These are phyloP conservation scores for Cucurbita argyrosperma DNA, from an alignment of 306 rosid genomes.

Conservation along the genomic window DNA sequence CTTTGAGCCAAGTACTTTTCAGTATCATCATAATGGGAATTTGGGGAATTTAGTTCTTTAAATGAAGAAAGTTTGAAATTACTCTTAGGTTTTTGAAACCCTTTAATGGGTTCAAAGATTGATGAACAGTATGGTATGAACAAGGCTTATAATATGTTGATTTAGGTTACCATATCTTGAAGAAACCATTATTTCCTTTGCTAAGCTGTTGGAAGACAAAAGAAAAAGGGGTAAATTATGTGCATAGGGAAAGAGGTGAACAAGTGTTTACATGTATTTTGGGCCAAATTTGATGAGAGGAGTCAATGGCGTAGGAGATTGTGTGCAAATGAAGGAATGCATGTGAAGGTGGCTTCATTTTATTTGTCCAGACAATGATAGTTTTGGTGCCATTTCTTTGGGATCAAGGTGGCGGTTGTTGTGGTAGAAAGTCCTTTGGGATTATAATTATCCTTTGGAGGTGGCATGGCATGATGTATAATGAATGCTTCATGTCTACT, in stretches of 20 bases:
- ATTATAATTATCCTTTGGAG: not conserved
- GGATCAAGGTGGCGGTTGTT: not conserved
- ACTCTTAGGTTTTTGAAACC: not conserved
- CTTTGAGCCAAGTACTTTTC: not conserved
- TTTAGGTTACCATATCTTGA: not conserved
- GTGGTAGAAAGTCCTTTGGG: not conserved
- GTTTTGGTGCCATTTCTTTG: not conserved
- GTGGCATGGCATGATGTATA: not conserved
- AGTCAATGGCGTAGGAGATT: not conserved
- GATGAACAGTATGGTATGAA: too few species aligned
- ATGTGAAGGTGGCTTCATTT: not conserved
- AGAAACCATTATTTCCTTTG: not conserved
- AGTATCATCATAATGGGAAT: not conserved
- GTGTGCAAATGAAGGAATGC: slow-evolving; percentile 9
- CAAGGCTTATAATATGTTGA: not conserved
- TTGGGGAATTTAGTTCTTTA: not conserved
- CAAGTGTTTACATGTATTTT: not conserved
- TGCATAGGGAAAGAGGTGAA: not conserved
- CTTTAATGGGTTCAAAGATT: not conserved
- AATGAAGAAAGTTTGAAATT: not conserved
- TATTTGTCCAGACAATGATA: not conserved
- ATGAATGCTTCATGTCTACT: slow-evolving; percentile 8
- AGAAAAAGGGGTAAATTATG: not conserved
- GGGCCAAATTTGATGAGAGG: not conserved
- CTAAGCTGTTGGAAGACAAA: not conserved